Evolutionary conservation across 768 basidiomycete species (phyloP).

Genomic region (Dioszegia aurantiaca): DNA sequence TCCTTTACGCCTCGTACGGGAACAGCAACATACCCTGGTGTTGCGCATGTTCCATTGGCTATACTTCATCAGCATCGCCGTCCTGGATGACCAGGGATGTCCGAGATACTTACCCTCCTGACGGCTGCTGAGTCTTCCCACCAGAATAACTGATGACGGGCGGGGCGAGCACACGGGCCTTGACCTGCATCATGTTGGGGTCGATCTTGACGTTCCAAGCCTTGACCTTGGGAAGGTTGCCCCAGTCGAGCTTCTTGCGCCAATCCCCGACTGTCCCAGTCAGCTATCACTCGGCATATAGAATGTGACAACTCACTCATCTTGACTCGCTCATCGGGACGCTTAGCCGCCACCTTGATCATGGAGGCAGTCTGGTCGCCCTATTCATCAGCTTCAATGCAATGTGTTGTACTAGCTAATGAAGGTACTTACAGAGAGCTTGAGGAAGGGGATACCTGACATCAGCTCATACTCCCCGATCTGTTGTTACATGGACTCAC

Average conservation of each 20-base stretch:
- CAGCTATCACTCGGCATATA: neutral
- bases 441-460: slow-evolving; percentile 36
- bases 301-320: slow-evolving; percentile 19
- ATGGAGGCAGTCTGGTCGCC: slow-evolving; percentile 33
- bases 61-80: neutral
- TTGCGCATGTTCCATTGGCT: slow-evolving; percentile 44
- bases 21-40: slow-evolving; percentile 28
- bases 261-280: slow-evolving; percentile 32
- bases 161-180: slow-evolving; percentile 42
- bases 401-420: no score
- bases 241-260: slow-evolving; percentile 41
- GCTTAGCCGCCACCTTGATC: slow-evolving; percentile 46
- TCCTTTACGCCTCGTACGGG: neutral
- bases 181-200: slow-evolving; percentile 37
- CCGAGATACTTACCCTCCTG: slow-evolving; percentile 10
- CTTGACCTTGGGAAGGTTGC: slow-evolving; percentile 38
- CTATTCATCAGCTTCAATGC: slow-evolving; percentile 26
- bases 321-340: slow-evolving; percentile 38
- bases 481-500: neutral
- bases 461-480: neutral
- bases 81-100: neutral
- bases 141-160: slow-evolving; percentile 44
- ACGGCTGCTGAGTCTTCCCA: slow-evolving; percentile 26
- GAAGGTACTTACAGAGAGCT: slow-evolving; percentile 10
- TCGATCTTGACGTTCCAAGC: slow-evolving; percentile 46